Base-by-base conservation (phyloP, 2,329 filamentous ascomycete species). In the Aspergillus sp. region DNA sequence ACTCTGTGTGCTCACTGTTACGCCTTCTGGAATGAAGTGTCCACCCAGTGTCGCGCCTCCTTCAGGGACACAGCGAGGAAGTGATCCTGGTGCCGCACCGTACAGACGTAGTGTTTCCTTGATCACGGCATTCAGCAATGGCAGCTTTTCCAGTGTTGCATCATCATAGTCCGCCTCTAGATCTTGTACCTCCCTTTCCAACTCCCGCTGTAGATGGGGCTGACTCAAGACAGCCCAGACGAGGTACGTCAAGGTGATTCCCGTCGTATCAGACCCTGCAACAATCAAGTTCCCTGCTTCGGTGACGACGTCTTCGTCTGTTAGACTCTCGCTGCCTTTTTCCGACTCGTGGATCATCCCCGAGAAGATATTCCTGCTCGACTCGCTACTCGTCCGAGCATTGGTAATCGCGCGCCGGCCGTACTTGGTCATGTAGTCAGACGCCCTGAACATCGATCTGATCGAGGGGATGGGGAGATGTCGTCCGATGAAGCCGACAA, bases 71-170 rank as follows among this genome's bases (percentile, higher is more conserved):
- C 79, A 70, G 2, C 85, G 79, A 2, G 82, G 83, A 56, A 85
- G 80, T 0, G 77, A 76, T 0, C 83, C 83, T 0, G 84, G 82
- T 11, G 86, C 83, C 0, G 85, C 80, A 0, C 83, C 77, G 54
- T 85, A 79, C 2, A 85, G 74, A 2, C 85, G 79, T 23, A 87
- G 75, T 0, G 84, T 83, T 65, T 88, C 85, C 67, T 77, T 80
- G n/a, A 87, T 62, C 2, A 86, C 73, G 17, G 84, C 82, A 56
- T 87, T 77, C 1, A 87, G 75, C 2, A 84, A 62, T 1, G 82
- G 81, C 0, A 86, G 73, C 2, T 65, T 65, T 60, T 86, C 82
- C 0, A 87, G 64, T 68, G 70, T 64, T 75, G 81, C 12, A 74
- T 68, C 55, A 72, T 70, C 0, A 78, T 78, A 53, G 73, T 65